Evolutionary conservation across 495 filamentous ascomycete genomes (phyloP).

Genomic region (Margaritispora aquatica): DNA sequence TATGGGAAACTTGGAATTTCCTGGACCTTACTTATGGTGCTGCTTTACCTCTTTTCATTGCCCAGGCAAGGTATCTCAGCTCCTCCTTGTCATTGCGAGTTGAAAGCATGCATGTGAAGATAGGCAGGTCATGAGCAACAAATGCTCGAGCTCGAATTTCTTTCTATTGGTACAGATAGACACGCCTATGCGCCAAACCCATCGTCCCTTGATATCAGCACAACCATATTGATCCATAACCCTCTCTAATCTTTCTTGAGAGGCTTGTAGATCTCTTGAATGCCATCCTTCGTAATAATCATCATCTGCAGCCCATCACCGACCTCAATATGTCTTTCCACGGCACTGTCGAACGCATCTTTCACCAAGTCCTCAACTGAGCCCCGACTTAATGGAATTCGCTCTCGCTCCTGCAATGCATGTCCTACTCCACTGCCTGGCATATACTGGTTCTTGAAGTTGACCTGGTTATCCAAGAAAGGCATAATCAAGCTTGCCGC

Average conservation of each 20-base stretch:
- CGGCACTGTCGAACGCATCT: slow-evolving; percentile 96
- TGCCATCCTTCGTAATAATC: slow-evolving; percentile 78
- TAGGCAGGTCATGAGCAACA: background rate
- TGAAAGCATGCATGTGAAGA: background rate
- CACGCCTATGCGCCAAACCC: background rate
- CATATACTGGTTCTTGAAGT: slow-evolving; percentile 97
- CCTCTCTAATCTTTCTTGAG: slow-evolving; percentile 85
- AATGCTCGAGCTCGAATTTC: slow-evolving; percentile 4
- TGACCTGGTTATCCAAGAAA: slow-evolving; percentile 98
- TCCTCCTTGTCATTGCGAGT: background rate
- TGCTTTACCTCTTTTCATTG: background rate
- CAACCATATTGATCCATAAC: background rate
- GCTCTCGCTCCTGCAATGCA: slow-evolving; percentile 63
- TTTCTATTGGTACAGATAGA: slow-evolving; percentile 10
- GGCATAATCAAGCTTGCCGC: slow-evolving; percentile 97
- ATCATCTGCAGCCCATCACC: slow-evolving; percentile 96
- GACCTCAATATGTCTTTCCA: slow-evolving; percentile 98
- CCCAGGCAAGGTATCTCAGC: background rate
- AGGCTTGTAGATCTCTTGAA: slow-evolving; percentile 75
- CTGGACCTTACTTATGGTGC: too few relatives aligned
- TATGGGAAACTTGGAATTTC: too few relatives aligned
- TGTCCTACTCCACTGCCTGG: slow-evolving; percentile 84
- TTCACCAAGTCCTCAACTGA: slow-evolving; percentile 83
- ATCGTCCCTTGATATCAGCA: background rate
- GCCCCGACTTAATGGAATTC: slow-evolving; percentile 55